These are phyloP conservation scores for Pichia thaimueangensis DNA, from an alignment of 805 yeast species.

Conservation along the genomic window DNA sequence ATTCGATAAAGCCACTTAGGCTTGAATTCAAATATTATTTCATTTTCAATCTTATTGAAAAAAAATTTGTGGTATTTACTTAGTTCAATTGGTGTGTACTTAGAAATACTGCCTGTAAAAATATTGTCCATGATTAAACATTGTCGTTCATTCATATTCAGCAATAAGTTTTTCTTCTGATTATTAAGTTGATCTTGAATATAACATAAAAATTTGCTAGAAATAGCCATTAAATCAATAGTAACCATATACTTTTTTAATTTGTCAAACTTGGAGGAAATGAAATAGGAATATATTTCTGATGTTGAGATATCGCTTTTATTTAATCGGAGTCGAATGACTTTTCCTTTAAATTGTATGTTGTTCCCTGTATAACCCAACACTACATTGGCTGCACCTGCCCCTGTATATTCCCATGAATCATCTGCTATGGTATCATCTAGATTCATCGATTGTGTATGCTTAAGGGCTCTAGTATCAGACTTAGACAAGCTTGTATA, in stretches of 20 bases:
- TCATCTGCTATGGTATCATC: not conserved
- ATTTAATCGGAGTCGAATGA: slow-evolving; percentile 33
- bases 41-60: slow-evolving; percentile 2
- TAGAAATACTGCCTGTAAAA: slow-evolving; percentile 2
- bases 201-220: not conserved
- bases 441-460: no score
- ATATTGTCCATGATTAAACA: slow-evolving; percentile 27
- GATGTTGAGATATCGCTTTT: slow-evolving; percentile 33
- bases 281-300: slow-evolving; percentile 37
- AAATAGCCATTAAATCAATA: slow-evolving; percentile 5
- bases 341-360: slow-evolving; percentile 29
- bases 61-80: slow-evolving; percentile 25
- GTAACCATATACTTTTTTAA: slow-evolving; percentile 17
- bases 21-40: slow-evolving; percentile 36
- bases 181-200: not conserved
- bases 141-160: slow-evolving; percentile 14
- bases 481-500: no score
- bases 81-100: slow-evolving; percentile 11
- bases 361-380: slow-evolving; percentile 35
- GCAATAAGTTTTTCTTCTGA: not conserved
- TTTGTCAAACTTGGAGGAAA: slow-evolving; percentile 12
- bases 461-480: no score
- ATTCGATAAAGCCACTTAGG: slow-evolving; percentile 47
- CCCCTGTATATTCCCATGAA: slow-evolving; percentile 38
- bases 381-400: slow-evolving; percentile 45